These are phyloP conservation scores for Dictyostelium firmibasis DNA, from an alignment of 78 protist species.

Conservation along the genomic window DNA sequence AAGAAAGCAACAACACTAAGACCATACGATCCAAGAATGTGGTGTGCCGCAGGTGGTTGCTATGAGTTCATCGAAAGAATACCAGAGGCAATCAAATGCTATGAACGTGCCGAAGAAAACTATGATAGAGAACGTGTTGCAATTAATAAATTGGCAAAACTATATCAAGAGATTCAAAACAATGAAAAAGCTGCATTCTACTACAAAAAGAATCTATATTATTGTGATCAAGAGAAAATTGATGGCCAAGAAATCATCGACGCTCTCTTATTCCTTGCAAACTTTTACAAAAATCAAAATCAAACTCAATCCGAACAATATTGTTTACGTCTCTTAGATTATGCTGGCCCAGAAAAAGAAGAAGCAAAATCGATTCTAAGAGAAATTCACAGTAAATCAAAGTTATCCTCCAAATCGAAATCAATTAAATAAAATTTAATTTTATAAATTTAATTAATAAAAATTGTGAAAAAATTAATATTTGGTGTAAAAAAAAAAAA, in stretches of 20 bases:
- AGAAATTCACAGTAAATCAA: conserved; percentile 44
- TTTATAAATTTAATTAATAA: too few species aligned
- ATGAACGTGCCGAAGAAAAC: conserved; percentile 88
- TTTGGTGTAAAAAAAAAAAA: too few species aligned
- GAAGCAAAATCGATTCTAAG: conserved; percentile 77
- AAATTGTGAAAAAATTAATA: too few species aligned
- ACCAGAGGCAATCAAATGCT: conserved; percentile 89
- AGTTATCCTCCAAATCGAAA: neutral
- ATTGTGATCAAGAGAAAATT: conserved; percentile 80
- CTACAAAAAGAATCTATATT: conserved; percentile 64
- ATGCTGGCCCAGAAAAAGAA: conserved; percentile 81
- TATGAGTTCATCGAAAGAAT: conserved; percentile 63
- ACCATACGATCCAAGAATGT: conserved; percentile 93
- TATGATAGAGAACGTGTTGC: conserved; percentile 86
- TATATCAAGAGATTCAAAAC: conserved; percentile 61
- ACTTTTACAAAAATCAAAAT: conserved; percentile 21
- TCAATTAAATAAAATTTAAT: neutral
- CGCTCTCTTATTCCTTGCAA: conserved; percentile 83
- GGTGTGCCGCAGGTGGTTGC: conserved; percentile 90
- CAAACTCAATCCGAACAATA: conserved; percentile 70
- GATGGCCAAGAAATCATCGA: conserved; percentile 85
- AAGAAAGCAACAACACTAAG: conserved; percentile 86
- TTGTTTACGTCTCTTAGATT: conserved; percentile 79
- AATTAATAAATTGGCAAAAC: conserved; percentile 74
- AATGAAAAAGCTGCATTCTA: conserved; percentile 78